Evolutionary conservation across 495 filamentous ascomycete genomes (phyloP), one percentile per base, ranked within the genome.

Genomic region (Collariella sp.): DNA sequence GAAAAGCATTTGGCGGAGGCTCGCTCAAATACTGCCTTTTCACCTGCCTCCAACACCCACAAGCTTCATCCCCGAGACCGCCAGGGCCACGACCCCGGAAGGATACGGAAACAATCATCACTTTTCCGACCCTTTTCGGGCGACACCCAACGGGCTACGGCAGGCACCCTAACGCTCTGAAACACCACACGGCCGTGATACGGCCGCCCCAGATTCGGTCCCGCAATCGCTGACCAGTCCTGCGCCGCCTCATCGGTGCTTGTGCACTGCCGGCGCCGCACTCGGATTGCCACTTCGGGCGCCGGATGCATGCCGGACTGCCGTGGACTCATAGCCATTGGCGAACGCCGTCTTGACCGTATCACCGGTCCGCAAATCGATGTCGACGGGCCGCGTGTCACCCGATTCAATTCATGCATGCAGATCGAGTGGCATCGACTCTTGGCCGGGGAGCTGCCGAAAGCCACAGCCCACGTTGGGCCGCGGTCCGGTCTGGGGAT

Each of bases 371-470:
- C 44, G 16, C n/a, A 48, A 40, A 45, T 38, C 29, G 45, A 24
- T 52, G 48, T 50, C 39, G 38, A 52, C 29, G 18, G 51, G 51
- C 59, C 54, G 62, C 59, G 50, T 59, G 57, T 59, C 62, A 67
- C 57, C 44, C 62, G 56, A 57, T 45, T 42, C 38, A 35, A 46
- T 9, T 29, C 35, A 48, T 54, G 60, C 22, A 46, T 38, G 31
- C 62, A 54, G 36, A 48, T 50, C 33, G 55, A 57, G 59, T 55
- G 31, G 35, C 47, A 35, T 38, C 34, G 41, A 38, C 13, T 39
- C 46, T 35, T 55, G 24, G 23, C 33, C 50, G 39, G 61, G 43
- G 48, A 31, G 41, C 26, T 51, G 47, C 51, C 35, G 38, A 50
- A 7, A 26, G 16, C 13, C 19, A 7, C 12, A 26, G 46, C n/a